These are phyloP conservation scores for Acrodontium crateriforme DNA, from an alignment of 2,329 filamentous ascomycete species.

Conservation along the genomic window DNA sequence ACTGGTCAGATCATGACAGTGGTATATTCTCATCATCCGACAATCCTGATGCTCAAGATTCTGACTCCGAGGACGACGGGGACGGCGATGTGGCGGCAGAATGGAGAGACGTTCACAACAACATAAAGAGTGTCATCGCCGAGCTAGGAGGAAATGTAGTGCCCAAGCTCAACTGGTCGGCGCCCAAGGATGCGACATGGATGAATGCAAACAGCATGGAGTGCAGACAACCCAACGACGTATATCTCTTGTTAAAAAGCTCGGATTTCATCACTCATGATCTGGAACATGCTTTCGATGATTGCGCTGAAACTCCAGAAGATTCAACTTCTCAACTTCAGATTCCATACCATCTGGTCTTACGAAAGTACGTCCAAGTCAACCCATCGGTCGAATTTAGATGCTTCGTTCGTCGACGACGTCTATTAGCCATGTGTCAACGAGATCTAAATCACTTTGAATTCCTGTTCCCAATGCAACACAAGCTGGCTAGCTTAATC, in stretches of 20 bases:
- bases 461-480: slow-evolving; percentile 58
- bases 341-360: slow-evolving; percentile 66
- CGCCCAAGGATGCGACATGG: slow-evolving; percentile 91
- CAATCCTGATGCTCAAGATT: slow-evolving; percentile 29
- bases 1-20: slow-evolving; percentile 37
- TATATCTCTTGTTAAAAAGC: slow-evolving; percentile 87
- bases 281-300: slow-evolving; percentile 83
- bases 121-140: slow-evolving; percentile 62
- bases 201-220: slow-evolving; percentile 84
- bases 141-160: slow-evolving; percentile 76
- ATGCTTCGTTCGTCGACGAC: slow-evolving; percentile 78
- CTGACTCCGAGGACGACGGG: slow-evolving; percentile 35
- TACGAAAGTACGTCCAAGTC: slow-evolving; percentile 66
- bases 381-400: slow-evolving; percentile 90
- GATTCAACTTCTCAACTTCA: slow-evolving; percentile 12
- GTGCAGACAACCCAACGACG: slow-evolving; percentile 74
- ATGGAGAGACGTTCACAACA: slow-evolving; percentile 59
- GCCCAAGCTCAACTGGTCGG: slow-evolving; percentile 95
- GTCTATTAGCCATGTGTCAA: slow-evolving; percentile 72
- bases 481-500: slow-evolving; percentile 54
- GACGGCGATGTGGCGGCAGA: slow-evolving; percentile 47
- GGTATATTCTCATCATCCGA: slow-evolving; percentile 36
- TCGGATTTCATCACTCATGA: slow-evolving; percentile 93
- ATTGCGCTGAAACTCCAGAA: slow-evolving; percentile 35
- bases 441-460: slow-evolving; percentile 82